These are phyloP conservation scores for Lactifluus rugatus DNA, from an alignment of 768 basidiomycete species.

Conservation along the genomic window DNA sequence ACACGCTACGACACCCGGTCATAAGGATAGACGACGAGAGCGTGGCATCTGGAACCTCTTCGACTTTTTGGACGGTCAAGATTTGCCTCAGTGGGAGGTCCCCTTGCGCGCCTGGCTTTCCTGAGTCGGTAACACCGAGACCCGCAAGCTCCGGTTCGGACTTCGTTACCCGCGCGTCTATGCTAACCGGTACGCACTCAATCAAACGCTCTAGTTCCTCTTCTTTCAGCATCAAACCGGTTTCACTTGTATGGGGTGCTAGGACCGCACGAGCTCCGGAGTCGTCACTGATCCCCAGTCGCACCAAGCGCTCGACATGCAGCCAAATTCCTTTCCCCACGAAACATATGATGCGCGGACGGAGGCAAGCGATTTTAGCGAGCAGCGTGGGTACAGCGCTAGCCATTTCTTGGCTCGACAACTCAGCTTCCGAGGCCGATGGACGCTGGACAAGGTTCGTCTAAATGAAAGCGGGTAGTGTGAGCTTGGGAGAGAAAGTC, in stretches of 20 bases:
- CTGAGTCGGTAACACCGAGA: neutral
- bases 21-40: neutral
- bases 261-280: neutral
- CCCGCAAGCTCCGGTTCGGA: neutral
- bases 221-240: neutral
- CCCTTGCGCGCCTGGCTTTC: neutral
- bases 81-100: neutral
- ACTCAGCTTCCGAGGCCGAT: constrained; percentile 51
- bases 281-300: neutral
- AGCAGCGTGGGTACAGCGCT: constrained; percentile 50
- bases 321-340: constrained; percentile 66
- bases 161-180: neutral
- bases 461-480: constrained; percentile 28
- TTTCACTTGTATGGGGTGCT: neutral
- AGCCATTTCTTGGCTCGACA: constrained; percentile 42
- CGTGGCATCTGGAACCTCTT: neutral
- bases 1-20: neutral
- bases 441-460: constrained; percentile 69
- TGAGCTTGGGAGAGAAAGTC: neutral
- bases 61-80: neutral
- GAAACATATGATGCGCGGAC: constrained; percentile 65
- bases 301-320: constrained; percentile 27
- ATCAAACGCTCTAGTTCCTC: neutral
- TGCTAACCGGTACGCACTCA: neutral
- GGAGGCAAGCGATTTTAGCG: constrained; percentile 43